A percentile compares a stretch with the other conserved stretches of the same genome.
Conservation (phyloP, 441 rosid genomes). For the Arabidopsis lyrata region DNA sequence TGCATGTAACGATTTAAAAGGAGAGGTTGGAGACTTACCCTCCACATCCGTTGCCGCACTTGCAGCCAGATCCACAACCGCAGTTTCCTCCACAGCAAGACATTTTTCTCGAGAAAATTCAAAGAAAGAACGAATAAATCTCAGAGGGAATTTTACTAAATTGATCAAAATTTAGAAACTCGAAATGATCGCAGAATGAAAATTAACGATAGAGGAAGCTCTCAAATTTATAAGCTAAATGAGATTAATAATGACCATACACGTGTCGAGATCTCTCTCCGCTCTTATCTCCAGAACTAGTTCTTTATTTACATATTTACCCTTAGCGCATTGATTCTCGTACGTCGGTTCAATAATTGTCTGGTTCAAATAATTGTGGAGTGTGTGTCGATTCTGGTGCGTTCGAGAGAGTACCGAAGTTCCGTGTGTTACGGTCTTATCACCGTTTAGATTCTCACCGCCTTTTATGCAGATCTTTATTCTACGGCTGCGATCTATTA, state of each 20-base stretch:
- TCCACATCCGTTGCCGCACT: slow-evolving; percentile 49
- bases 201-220: background rate
- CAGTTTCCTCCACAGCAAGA: slow-evolving; percentile 51
- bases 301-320: slow-evolving; percentile 10
- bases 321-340: slow-evolving; percentile 31
- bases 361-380: slow-evolving; percentile 34
- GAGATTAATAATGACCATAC: slow-evolving; percentile 27
- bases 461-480: background rate
- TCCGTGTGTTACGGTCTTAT: slow-evolving; percentile 25
- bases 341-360: slow-evolving; percentile 36
- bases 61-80: slow-evolving; percentile 52
- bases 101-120: slow-evolving; percentile 34
- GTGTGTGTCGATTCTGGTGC: slow-evolving; percentile 23
- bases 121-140: background rate
- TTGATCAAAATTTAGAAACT: background rate
- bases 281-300: slow-evolving; percentile 21
- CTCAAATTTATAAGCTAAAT: slow-evolving; percentile 26
- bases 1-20: slow-evolving; percentile 6
- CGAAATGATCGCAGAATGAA: slow-evolving; percentile 20
- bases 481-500: slow-evolving; percentile 32
- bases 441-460: slow-evolving; percentile 31
- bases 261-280: slow-evolving; percentile 32
- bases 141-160: background rate
- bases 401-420: slow-evolving; percentile 15
- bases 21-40: slow-evolving; percentile 32